Percentiles rank a stretch among this genome's conserved stretches.
These are phyloP conservation scores for Phytophthora palmivora DNA, from an alignment of 352 stramenopile genomes.

Conservation along the genomic window DNA sequence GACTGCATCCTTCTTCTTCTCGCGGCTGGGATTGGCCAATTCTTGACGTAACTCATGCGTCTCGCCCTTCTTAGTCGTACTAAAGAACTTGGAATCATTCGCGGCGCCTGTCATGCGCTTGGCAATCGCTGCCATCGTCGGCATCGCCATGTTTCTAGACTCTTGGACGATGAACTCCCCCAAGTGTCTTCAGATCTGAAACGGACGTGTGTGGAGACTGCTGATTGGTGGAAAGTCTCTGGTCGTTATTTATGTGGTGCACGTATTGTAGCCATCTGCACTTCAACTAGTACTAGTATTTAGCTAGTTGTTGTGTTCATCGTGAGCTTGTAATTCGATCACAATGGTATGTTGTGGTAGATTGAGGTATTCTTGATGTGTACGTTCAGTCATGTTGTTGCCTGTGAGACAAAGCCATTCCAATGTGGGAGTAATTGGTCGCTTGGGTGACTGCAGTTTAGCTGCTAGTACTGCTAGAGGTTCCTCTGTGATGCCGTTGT, in stretches of 20 bases:
- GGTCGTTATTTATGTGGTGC: neutral
- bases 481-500: slow-evolving; percentile 83
- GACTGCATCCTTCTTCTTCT: slow-evolving; percentile 99
- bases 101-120: slow-evolving; percentile 91
- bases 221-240: slow-evolving; percentile 14
- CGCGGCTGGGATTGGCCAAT: slow-evolving; percentile 95
- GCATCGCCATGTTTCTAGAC: slow-evolving; percentile 70
- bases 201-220: slow-evolving; percentile 16
- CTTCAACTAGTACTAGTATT: neutral
- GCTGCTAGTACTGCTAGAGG: slow-evolving; percentile 52
- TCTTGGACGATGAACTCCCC: neutral
- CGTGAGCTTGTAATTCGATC: slow-evolving; percentile 55
- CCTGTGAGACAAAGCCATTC: slow-evolving; percentile 64
- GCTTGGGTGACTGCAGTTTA: slow-evolving; percentile 41
- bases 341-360: slow-evolving; percentile 41
- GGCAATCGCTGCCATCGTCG: slow-evolving; percentile 87
- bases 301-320: neutral
- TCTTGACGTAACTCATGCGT: slow-evolving; percentile 98
- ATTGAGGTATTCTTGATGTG: slow-evolving; percentile 33
- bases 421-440: slow-evolving; percentile 33
- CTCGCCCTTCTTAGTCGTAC: slow-evolving; percentile 98
- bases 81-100: slow-evolving; percentile 99
- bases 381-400: slow-evolving; percentile 73
- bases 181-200: slow-evolving; percentile 18
- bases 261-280: slow-evolving; percentile 17